These are phyloP conservation scores for Rossbeevera mucosa DNA, from an alignment of 768 basidiomycete species.

Conservation along the genomic window DNA sequence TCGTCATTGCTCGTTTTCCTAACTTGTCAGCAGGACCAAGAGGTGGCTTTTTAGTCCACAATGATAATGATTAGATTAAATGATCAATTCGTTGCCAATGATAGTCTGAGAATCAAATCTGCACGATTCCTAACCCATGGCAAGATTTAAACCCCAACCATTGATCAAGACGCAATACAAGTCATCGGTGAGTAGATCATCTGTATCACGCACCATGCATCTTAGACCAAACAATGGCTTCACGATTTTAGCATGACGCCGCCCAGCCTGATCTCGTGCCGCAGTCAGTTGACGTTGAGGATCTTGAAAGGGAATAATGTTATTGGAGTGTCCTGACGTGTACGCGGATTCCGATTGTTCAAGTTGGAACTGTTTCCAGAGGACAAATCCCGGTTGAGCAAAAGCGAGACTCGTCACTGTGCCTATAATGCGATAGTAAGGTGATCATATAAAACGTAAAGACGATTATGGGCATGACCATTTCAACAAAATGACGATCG, in stretches of 20 bases:
- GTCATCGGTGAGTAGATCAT: neutral
- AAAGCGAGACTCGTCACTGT: neutral
- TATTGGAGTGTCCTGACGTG: neutral
- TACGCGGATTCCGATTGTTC: neutral
- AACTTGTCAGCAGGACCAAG: neutral
- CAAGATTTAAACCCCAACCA: neutral
- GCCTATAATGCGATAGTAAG: slow-evolving; percentile 27
- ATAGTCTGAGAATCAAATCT: neutral
- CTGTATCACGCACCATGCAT: neutral
- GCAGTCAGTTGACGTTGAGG: neutral
- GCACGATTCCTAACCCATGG: neutral
- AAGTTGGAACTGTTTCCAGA: neutral
- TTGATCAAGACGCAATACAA: neutral
- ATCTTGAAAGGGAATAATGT: neutral
- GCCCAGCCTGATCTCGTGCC: neutral
- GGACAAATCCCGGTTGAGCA: neutral
- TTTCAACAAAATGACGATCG: neutral
- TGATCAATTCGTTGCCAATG: neutral
- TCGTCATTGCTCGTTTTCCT: too few species aligned
- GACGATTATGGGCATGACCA: slow-evolving; percentile 35
- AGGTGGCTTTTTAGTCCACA: neutral
- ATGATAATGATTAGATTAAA: neutral
- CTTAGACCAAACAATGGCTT: neutral
- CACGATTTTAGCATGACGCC: neutral
- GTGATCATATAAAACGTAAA: slow-evolving; percentile 42